Percentiles rank a stretch among this genome's conserved stretches.
Conservation (phyloP, 441 rosid genomes). For the Populus hybrid region DNA sequence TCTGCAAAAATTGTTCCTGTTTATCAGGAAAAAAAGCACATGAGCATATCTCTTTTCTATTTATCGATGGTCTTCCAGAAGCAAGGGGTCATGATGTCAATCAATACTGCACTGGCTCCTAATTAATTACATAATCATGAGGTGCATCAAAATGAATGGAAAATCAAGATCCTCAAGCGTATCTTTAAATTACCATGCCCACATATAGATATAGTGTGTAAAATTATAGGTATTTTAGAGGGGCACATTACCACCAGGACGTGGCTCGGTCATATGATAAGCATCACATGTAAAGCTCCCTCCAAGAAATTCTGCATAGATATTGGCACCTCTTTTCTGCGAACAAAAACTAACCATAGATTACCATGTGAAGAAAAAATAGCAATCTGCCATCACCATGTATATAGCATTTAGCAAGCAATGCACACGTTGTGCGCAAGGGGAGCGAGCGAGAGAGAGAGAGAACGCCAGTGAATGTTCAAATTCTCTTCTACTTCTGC, state of each 20-base stretch:
- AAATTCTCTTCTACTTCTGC: not conserved
- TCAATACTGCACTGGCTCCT: not conserved
- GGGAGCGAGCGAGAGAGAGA: not conserved
- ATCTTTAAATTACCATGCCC: not conserved
- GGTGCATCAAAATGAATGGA: not conserved
- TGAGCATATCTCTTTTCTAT: too few species aligned
- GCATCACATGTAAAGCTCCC: constrained; percentile 98
- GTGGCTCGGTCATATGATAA: constrained; percentile 96
- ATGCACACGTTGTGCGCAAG: not conserved
- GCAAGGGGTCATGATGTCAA: not conserved
- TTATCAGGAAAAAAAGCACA: too few species aligned
- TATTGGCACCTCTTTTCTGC: constrained; percentile 87
- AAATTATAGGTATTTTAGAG: constrained; percentile 2
- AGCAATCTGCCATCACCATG: not conserved
- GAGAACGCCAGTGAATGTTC: not conserved
- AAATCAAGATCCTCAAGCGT: not conserved
- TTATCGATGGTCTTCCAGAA: too few species aligned
- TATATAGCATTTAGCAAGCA: not conserved
- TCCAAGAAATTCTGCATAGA: constrained; percentile 91
- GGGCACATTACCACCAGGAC: constrained; percentile 70
- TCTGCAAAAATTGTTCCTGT: too few species aligned
- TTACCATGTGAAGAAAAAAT: not conserved
- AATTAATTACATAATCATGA: not conserved
- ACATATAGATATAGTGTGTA: not conserved
- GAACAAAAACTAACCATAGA: constrained; percentile 7